These are phyloP conservation scores for Boeremia lycopersici DNA, from an alignment of 2,329 filamentous ascomycete species.

Conservation along the genomic window DNA sequence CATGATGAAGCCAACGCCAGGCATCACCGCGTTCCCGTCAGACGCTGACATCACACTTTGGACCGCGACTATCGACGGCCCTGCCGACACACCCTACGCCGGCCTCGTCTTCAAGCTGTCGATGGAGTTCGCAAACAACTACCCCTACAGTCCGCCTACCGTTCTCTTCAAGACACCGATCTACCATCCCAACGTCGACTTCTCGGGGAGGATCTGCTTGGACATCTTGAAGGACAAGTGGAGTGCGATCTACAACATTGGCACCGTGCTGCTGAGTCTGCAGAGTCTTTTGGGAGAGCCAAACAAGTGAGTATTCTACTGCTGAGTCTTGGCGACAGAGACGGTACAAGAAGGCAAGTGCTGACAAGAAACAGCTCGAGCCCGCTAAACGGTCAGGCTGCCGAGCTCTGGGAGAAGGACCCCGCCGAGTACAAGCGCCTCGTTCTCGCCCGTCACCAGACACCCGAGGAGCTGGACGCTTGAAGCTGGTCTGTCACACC, in stretches of 20 bases:
- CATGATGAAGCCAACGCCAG: slow-evolving; percentile 92
- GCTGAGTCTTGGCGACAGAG: neutral
- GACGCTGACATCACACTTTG: slow-evolving; percentile 85
- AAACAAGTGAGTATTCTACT: slow-evolving; percentile 78
- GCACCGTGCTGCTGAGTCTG: slow-evolving; percentile 88
- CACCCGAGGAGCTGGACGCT: slow-evolving; percentile 51
- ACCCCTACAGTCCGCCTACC: slow-evolving; percentile 87
- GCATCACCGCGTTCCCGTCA: slow-evolving; percentile 92
- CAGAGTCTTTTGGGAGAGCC: slow-evolving; percentile 96
- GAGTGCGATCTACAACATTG: slow-evolving; percentile 96
- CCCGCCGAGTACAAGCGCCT: slow-evolving; percentile 82
- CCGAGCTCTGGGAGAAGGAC: slow-evolving; percentile 93
- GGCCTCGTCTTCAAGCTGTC: slow-evolving; percentile 88
- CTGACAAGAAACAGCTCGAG: slow-evolving; percentile 68
- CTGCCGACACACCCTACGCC: slow-evolving; percentile 88
- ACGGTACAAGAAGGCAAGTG: neutral
- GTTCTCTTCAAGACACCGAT: slow-evolving; percentile 98
- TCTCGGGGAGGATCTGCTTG: slow-evolving; percentile 93
- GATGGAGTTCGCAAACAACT: slow-evolving; percentile 88
- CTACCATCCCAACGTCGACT: slow-evolving; percentile 98
- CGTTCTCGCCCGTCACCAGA: slow-evolving; percentile 66
- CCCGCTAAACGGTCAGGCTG: slow-evolving; percentile 93
- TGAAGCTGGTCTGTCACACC: slow-evolving; percentile 3
- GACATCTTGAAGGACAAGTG: slow-evolving; percentile 99
- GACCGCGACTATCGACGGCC: slow-evolving; percentile 92